Base-by-base conservation (phyloP, 768 basidiomycete genomes). In the Pleurotus tuber-regium region DNA sequence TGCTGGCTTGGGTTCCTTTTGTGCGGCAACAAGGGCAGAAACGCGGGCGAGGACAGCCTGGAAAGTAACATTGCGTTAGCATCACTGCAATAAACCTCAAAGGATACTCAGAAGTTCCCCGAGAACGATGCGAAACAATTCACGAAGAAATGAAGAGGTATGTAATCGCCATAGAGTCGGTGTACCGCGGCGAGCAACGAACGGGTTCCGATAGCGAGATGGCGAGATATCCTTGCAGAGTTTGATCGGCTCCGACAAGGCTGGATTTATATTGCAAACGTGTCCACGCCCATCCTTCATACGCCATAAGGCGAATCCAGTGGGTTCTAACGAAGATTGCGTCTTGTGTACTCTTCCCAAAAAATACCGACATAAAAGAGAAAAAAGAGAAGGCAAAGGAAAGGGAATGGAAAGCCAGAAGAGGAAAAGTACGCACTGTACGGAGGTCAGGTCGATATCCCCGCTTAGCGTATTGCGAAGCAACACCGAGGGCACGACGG, bases 201-300 rank as follows among this genome's bases (percentile, higher is more conserved):
- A 85, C 83, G 82, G 75, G 67, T 71, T 67, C 84, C 84, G 85
- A 87, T 87, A 87, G 86, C 84, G 84, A 85, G 79, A 80, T 78
- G 83, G 78, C 72, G 77, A 74, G 73, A 54, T 78, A 66, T 71
- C 74, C 73, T 65, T 12, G 61, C 61, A 70, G 67, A 74, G 76
- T 76, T 82, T 84, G 85, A 84, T 82, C 80, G 76, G 63, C 76
- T 76, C 74, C 65, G 62, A n/a, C 31, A 54, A 62, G 67, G 67
- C 67, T 61, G 66, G 66, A 67, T 75, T 75, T 60, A 69, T 92
- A 69, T 92, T 84, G 89, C 89, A 92, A 80, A 87, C 88, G 72
- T 89, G 85, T 92, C 89, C 88, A 92, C 89, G 81, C 89, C 87
- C 88, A 79, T 72, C 88, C 77, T 86, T 91, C 87, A 85, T 85